phyloP scores from a whole-genome alignment of 2,329 filamentous ascomycete genomes.

The Monosporascus sp. region DNA sequence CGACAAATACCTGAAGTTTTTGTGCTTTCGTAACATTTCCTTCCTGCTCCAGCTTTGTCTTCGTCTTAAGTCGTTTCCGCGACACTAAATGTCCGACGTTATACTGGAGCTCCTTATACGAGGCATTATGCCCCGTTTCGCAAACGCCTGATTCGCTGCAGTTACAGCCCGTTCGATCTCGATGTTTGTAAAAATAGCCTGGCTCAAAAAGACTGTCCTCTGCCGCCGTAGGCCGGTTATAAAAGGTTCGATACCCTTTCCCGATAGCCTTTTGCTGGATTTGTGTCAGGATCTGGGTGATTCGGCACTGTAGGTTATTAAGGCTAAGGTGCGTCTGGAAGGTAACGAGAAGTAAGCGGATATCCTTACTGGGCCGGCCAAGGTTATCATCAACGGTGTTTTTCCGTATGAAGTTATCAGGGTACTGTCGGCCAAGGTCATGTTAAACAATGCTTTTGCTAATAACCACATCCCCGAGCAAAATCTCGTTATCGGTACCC shows the following conservation, averaged over 20 bases:
- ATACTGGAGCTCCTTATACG: too few species aligned
- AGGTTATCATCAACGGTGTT: constrained; percentile 15
- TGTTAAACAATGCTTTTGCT: constrained; percentile 22
- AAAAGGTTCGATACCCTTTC: too few species aligned
- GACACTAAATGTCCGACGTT: too few species aligned
- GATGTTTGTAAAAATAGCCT: too few species aligned
- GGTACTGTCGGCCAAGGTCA: constrained; percentile 22
- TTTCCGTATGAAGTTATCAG: constrained; percentile 14
- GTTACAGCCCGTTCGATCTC: too few species aligned
- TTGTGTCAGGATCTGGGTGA: constrained; percentile 3
- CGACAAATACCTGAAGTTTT: constrained; percentile 27
- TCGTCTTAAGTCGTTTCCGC: too few species aligned
- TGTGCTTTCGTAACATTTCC: constrained; percentile 20
- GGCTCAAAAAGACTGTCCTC: too few species aligned
- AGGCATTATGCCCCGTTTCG: too few species aligned
- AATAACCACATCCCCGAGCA: constrained; percentile 24
- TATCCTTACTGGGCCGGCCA: constrained; percentile 14
- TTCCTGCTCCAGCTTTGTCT: constrained; percentile 1
- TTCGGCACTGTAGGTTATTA: constrained; percentile 2
- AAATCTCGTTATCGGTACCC: constrained; percentile 7
- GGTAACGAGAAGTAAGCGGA: constrained; percentile 22
- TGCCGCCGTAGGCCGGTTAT: too few species aligned
- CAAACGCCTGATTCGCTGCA: too few species aligned
- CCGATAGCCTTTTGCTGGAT: too few species aligned
- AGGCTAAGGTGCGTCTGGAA: constrained; percentile 15